Evolutionary conservation across 2,329 filamentous ascomycete species (phyloP).

Genomic region (Aspergillus hiratsukae): DNA sequence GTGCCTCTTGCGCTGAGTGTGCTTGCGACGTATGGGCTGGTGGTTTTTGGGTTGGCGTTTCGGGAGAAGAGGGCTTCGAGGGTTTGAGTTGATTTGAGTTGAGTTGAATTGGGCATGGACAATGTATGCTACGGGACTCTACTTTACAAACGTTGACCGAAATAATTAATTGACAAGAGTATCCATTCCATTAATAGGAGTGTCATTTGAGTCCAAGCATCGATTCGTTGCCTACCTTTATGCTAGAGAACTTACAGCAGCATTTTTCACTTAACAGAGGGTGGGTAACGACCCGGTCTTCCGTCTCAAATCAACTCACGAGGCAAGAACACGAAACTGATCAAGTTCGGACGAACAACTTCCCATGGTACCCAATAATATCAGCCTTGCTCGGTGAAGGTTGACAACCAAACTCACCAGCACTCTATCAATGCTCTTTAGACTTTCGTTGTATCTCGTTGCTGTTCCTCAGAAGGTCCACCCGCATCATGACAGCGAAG

Average conservation of each 20-base stretch:
- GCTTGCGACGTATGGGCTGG: constrained; percentile 72
- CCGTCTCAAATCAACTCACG: not conserved
- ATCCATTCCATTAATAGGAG: too few relatives aligned
- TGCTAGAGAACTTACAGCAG: not conserved
- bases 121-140: not conserved
- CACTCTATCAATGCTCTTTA: constrained; percentile 7
- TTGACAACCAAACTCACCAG: constrained; percentile 25
- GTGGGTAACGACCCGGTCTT: not conserved
- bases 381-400: constrained; percentile 17
- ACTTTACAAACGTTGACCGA: not conserved
- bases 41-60: constrained; percentile 72
- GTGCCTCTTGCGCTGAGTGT: constrained; percentile 76
- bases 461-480: not conserved
- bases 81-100: not conserved
- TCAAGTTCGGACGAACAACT: constrained; percentile 3
- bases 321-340: not conserved
- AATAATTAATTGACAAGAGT: too few relatives aligned
- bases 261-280: not conserved
- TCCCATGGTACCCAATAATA: constrained; percentile 3
- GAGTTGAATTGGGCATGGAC: not conserved
- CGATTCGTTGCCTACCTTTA: not conserved
- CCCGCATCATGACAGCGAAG: not conserved
- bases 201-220: not conserved
- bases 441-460: not conserved
- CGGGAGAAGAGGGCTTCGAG: constrained; percentile 28